Percentiles rank a stretch among this genome's conserved stretches.
These are phyloP conservation scores for Climacium dendroides DNA, from an alignment of 225 moss, liverwort and hornwort genomes.

Conservation along the genomic window DNA sequence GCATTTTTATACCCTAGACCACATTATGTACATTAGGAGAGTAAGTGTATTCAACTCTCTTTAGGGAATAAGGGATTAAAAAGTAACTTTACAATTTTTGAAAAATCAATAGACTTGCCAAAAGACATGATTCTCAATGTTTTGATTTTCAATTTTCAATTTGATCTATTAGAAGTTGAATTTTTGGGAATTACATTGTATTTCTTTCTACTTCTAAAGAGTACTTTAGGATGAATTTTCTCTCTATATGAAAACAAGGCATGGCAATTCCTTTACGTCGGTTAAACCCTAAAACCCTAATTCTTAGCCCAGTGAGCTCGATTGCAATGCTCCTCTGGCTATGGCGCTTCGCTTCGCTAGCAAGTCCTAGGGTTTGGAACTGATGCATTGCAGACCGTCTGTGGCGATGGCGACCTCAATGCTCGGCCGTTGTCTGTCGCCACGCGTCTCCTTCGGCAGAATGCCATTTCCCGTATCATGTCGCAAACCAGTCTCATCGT, in stretches of 20 bases:
- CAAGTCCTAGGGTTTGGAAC: background rate
- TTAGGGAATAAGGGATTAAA: too few species aligned
- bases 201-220: too few species aligned
- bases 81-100: too few species aligned
- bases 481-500: background rate
- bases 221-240: too few species aligned
- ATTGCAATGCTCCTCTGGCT: background rate
- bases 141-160: too few species aligned
- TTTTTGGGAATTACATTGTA: too few species aligned
- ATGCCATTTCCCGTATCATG: background rate
- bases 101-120: too few species aligned
- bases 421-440: constrained; percentile 24
- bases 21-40: fast-evolving
- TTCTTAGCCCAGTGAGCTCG: background rate
- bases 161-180: too few species aligned
- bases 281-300: background rate
- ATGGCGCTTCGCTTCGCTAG: background rate
- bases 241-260: too few species aligned
- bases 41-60: background rate
- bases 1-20: background rate
- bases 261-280: too few species aligned
- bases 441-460: background rate
- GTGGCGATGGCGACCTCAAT: constrained; percentile 7
- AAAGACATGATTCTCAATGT: too few species aligned
- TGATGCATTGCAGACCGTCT: background rate